Percentiles rank a stretch among this genome's conserved stretches.
phyloP scores from a whole-genome alignment of 208 protist species.

The Borovskyia barvae region DNA sequence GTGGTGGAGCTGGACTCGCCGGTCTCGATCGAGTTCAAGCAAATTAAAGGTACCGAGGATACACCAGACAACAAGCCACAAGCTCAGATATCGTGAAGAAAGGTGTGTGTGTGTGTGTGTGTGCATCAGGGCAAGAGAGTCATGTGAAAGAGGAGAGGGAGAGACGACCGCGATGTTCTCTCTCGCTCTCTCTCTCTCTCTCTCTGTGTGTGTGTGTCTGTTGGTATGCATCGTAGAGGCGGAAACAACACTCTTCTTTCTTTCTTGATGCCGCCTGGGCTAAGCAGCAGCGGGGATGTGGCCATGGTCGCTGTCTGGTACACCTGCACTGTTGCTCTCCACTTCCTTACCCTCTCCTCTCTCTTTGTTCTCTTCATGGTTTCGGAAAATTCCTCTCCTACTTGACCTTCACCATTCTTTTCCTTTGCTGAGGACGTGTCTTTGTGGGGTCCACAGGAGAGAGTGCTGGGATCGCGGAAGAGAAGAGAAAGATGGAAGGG shows the following conservation, averaged over 20 bases:
- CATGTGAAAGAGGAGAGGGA: neutral
- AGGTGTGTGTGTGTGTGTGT: slow-evolving; percentile 2
- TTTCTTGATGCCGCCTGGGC: neutral
- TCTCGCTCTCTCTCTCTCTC: neutral
- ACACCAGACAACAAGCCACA: slow-evolving; percentile 80
- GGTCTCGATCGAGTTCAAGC: slow-evolving; percentile 82
- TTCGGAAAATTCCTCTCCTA: neutral
- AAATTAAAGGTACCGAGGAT: slow-evolving; percentile 88
- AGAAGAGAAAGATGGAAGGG: too few species aligned
- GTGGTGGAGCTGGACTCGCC: slow-evolving; percentile 80
- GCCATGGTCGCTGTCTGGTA: neutral
- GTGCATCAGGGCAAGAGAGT: too few species aligned
- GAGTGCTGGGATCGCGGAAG: too few species aligned
- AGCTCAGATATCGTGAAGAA: slow-evolving; percentile 43
- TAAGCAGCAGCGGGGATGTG: too few species aligned
- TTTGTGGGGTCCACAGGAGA: too few species aligned
- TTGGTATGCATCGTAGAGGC: neutral
- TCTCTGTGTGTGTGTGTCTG: neutral
- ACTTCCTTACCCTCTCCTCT: too few species aligned
- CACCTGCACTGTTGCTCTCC: neutral
- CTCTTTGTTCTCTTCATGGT: neutral
- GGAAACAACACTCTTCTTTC: neutral
- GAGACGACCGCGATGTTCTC: too few species aligned
- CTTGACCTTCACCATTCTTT: neutral
- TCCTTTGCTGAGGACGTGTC: neutral